Base-by-base conservation (phyloP, 2,329 filamentous ascomycete genomes). In the Scolecobasidium constrictum region DNA sequence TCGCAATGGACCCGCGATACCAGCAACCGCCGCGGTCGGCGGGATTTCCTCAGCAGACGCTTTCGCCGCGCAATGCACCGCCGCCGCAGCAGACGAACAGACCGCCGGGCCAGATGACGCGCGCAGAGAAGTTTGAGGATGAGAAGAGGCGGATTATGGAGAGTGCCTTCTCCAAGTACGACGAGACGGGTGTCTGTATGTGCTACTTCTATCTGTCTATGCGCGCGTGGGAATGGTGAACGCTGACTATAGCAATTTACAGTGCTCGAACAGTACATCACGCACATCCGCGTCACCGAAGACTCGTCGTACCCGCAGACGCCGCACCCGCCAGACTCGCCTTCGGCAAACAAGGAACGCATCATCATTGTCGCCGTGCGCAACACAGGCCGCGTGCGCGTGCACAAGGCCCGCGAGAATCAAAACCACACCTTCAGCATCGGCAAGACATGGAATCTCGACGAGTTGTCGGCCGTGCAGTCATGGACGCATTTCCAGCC, bases 391-490 rank as follows among this genome's bases (percentile, higher is more conserved):
- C 76, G 87, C 47, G 90, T 98, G 39, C 84, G 88, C 55, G 79
- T 98, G 68, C 92, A 98, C 70, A 98, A 98, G 64, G 90, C 87
- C 45, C 82, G 94, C 53, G 92, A 98, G 66, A 98, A 98, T 60
- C 72, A 76, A 44, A 95, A 94, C 60, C 87, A 87, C 44, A 79
- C 85, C 18, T 98, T 95, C 62, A 96, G 90, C 16, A 94, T 98
- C 52, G 92, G 92, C 51, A 98, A 98, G 67, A 94, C 92, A 3
- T 98, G 92, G 92, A 84, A 88, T 59, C 75, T 98, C 52, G 90
- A 96, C 62, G 92, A 98, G 57, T 68, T 98, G 38, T 75, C 76
- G 4, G 73, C 75, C 36, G 84, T 98, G 50, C 83, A 94, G 59
- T 92, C 86, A 19, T 96, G 81, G 56, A 81, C 78, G 5, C 72